Percentiles rank a stretch among this genome's conserved stretches.
Conservation (phyloP, 1,139 yeast genomes). For the Geotrichum bryndzae region DNA sequence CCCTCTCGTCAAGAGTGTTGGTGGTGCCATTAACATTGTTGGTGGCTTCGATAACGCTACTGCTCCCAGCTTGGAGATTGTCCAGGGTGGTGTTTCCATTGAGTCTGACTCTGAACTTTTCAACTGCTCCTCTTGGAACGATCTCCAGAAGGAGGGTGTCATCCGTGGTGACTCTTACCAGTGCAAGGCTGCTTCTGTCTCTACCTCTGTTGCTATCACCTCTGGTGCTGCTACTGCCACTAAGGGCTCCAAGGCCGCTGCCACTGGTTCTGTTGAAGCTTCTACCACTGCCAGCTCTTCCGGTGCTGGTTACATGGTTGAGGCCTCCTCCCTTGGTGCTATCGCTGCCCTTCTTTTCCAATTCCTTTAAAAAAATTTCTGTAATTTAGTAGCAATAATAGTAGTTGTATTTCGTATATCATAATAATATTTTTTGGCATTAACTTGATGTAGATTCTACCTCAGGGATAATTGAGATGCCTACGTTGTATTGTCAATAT, state of each 20-base stretch:
- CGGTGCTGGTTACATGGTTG: slow-evolving; percentile 38
- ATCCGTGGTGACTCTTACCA: slow-evolving; percentile 84
- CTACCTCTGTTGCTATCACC: slow-evolving; percentile 45
- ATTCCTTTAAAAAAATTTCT: slow-evolving; percentile 19
- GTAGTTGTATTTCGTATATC: background rate
- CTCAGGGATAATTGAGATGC: too few species aligned
- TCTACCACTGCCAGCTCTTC: slow-evolving; percentile 28
- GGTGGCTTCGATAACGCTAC: slow-evolving; percentile 82
- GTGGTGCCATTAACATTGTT: slow-evolving; percentile 77
- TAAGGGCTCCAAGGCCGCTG: slow-evolving; percentile 23
- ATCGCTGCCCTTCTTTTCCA: slow-evolving; percentile 35
- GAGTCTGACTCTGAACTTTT: slow-evolving; percentile 67
- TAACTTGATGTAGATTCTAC: too few species aligned
- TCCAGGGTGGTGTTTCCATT: slow-evolving; percentile 86
- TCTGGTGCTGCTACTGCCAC: slow-evolving; percentile 25
- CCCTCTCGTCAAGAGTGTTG: slow-evolving; percentile 63
- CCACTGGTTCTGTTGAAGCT: slow-evolving; percentile 40
- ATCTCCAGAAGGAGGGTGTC: slow-evolving; percentile 51
- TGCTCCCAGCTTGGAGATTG: slow-evolving; percentile 63
- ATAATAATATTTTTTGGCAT: too few species aligned
- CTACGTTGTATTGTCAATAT: too few species aligned
- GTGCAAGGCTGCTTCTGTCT: slow-evolving; percentile 66
- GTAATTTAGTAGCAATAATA: background rate
- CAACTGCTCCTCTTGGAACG: slow-evolving; percentile 72
- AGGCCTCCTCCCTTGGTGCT: slow-evolving; percentile 30